Base-by-base conservation (phyloP, 1,139 yeast genomes). In the Pichia sp. region DNA sequence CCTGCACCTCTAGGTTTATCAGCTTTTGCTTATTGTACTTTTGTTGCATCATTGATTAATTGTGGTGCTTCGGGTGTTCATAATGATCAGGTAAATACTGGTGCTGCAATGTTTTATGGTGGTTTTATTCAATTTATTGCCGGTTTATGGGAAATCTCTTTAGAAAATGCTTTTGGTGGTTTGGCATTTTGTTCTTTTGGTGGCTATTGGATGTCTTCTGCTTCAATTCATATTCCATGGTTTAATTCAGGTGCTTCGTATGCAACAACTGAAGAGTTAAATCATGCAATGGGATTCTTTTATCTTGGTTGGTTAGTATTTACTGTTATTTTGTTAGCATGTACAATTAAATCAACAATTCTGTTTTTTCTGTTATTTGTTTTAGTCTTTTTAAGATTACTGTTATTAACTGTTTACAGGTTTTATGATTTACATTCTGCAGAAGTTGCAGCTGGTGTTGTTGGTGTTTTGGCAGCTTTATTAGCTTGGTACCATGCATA, bases 161-260 rank as follows among this genome's bases (percentile, higher is more conserved):
- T 77, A 44, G 95, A 90, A 62, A 88, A 89, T 73, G 83, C 96
- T 52, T 90, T 89, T 73, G 96, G 96, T 81, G 96, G 89, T 56
- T 80, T 87, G 50, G 95, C 95, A 3, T 76, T 89, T 56, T 72
- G 84, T 27, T 84, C 95, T 5, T 90, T 75, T 65, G 96, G 95
- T 55, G 96, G 93, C 1, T 90, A 89, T 71, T 90, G 97, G 96
- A 75, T 87, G 67, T 73, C 90, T 45, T 77, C 67, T 57, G 86
- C 80, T 68, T 90, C 91, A 28, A 76, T 89, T 54, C 73, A 79
- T 58, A 80, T 83, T 50, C 81, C 83, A 38, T 76, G 84, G 63
- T 90, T 90, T 68, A 89, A 91, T 45, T 84, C 89, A 56, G 69
- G 73, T 5, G 83, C 78, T 61, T 66, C 66, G 3, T 76, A 70